phyloP scores from a whole-genome alignment of 1,284 basidiomycete species.

The Puccinia triticina region DNA sequence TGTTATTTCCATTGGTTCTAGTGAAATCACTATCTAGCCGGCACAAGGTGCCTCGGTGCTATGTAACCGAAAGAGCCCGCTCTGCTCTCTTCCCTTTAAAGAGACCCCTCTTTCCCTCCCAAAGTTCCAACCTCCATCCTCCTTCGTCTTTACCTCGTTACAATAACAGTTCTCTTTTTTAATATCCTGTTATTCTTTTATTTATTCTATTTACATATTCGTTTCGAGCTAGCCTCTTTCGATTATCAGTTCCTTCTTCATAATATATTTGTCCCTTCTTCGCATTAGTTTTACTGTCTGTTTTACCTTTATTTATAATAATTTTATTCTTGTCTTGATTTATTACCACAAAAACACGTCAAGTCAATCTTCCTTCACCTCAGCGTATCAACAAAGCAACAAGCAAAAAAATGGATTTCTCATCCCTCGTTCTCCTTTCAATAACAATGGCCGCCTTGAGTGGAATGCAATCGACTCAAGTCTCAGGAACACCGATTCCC shows the following conservation, averaged over 20 bases:
- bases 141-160: not conserved
- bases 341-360: not conserved
- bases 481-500: not conserved
- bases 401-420: not conserved
- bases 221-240: slow-evolving; percentile 20
- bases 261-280: not conserved
- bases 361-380: not conserved
- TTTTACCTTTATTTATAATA: not conserved
- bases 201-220: not conserved
- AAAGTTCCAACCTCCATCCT: not conserved
- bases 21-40: too few species aligned
- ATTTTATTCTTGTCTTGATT: not conserved
- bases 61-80: too few species aligned
- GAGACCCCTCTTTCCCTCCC: not conserved
- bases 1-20: too few species aligned
- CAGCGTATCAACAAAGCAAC: not conserved
- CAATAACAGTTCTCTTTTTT: not conserved
- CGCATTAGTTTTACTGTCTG: not conserved
- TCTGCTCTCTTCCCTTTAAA: not conserved
- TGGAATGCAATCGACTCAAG: not conserved
- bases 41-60: too few species aligned
- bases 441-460: not conserved
- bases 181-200: not conserved
- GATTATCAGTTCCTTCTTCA: not conserved
- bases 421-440: slow-evolving; percentile 1